Conservation (phyloP, 352 stramenopile genomes). For the Globisporangium polare region DNA sequence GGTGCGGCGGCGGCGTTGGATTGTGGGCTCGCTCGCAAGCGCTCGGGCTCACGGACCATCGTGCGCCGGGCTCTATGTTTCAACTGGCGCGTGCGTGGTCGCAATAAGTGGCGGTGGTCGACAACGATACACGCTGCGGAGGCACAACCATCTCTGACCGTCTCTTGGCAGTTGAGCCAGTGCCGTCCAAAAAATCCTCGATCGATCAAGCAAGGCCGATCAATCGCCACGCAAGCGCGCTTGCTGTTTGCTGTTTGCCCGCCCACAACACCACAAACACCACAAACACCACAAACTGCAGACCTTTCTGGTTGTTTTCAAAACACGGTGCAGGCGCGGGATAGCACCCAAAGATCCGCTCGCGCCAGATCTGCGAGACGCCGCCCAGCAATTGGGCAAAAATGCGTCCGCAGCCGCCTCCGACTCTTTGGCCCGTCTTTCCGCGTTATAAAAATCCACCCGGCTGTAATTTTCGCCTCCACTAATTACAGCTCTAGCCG, state of each 20-base stretch:
- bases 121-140: background rate
- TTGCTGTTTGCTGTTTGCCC: background rate
- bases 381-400: background rate
- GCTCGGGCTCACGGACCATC: no score
- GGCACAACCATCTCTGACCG: background rate
- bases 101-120: background rate
- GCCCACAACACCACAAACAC: background rate
- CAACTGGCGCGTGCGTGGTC: no score
- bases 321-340: background rate
- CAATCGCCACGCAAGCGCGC: no score
- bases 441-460: background rate
- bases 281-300: no score
- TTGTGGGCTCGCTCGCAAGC: background rate
- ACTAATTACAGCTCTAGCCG: background rate
- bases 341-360: background rate
- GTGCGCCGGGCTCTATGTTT: background rate
- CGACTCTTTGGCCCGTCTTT: background rate
- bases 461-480: background rate
- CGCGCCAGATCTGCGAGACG: background rate
- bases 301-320: no score
- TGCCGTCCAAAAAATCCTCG: background rate
- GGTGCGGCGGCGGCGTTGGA: background rate
- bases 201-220: no score
- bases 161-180: background rate
- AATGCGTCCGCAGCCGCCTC: background rate